Evolutionary conservation across 2,329 filamentous ascomycete species (phyloP).

Genomic region (Triangularia verruculosa): DNA sequence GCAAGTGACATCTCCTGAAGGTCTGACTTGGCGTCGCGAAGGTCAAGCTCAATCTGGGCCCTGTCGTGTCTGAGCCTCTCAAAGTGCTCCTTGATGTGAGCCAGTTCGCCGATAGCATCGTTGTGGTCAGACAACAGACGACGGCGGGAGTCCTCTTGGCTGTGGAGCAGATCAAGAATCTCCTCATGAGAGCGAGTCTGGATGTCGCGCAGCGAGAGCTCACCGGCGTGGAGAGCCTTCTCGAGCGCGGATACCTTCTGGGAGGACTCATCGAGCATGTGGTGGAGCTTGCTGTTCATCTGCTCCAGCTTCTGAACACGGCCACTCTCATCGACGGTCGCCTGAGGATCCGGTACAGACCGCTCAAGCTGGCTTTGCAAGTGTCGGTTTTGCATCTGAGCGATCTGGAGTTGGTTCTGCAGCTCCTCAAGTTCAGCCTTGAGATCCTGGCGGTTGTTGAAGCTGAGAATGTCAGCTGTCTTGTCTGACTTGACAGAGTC

Average conservation of each 20-base stretch:
- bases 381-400: conserved; percentile 92
- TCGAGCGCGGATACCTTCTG: conserved; percentile 91
- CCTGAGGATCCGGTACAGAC: conserved; percentile 59
- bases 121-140: conserved; percentile 82
- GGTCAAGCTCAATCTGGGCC: conserved; percentile 75
- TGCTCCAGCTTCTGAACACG: conserved; percentile 89
- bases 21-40: conserved; percentile 80
- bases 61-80: conserved; percentile 84
- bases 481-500: conserved; percentile 83
- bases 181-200: conserved; percentile 94
- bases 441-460: conserved; percentile 86
- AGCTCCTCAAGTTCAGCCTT: conserved; percentile 88
- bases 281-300: conserved; percentile 86
- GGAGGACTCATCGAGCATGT: conserved; percentile 89
- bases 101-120: conserved; percentile 77
- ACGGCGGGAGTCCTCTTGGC: conserved; percentile 84
- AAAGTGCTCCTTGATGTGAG: conserved; percentile 81
- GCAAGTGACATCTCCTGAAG: conserved; percentile 74
- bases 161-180: conserved; percentile 86
- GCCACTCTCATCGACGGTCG: conserved; percentile 66
- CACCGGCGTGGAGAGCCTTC: conserved; percentile 79
- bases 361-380: conserved; percentile 83
- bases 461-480: conserved; percentile 77
- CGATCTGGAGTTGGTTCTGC: conserved; percentile 89
- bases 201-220: conserved; percentile 84